Evolutionary conservation across 495 filamentous ascomycete species (phyloP).

Genomic region (Neurospora hispaniola): DNA sequence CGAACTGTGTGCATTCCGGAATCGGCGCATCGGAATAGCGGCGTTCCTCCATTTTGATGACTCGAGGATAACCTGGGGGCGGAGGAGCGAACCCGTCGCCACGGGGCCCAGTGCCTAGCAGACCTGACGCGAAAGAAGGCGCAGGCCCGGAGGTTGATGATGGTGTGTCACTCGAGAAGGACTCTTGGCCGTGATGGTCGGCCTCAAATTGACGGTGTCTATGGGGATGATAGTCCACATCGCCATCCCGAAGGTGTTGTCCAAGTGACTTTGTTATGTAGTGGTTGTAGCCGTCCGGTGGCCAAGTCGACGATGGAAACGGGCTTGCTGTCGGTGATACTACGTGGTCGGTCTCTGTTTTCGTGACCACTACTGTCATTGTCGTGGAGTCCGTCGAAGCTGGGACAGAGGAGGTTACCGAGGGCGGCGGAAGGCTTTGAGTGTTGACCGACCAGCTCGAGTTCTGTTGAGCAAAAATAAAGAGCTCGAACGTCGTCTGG

Average conservation of each 20-base stretch:
- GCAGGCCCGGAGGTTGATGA: conserved; percentile 3
- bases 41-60: conserved; percentile 73
- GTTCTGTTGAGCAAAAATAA: conserved; percentile 64
- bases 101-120: conserved; percentile 8
- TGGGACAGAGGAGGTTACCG: background rate
- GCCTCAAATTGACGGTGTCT: conserved; percentile 1
- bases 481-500: conserved; percentile 65
- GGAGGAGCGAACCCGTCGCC: conserved; percentile 6
- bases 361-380: background rate
- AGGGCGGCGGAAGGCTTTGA: background rate
- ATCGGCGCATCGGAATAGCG: conserved; percentile 35
- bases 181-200: background rate
- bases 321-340: background rate
- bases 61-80: conserved; percentile 47
- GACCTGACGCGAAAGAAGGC: conserved; percentile 7
- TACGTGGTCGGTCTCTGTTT: background rate
- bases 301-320: background rate
- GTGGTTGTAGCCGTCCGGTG: background rate
- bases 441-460: conserved; percentile 22
- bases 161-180: background rate
- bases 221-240: background rate
- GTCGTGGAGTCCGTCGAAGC: background rate
- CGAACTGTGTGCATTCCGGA: conserved; percentile 56
- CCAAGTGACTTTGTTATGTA: background rate
- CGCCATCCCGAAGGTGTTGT: background rate